A percentile compares a stretch with the other conserved stretches of the same genome.
These are phyloP conservation scores for Entophlyctis luteolus DNA, from an alignment of 192 early-diverging fungal genomes.

Conservation along the genomic window DNA sequence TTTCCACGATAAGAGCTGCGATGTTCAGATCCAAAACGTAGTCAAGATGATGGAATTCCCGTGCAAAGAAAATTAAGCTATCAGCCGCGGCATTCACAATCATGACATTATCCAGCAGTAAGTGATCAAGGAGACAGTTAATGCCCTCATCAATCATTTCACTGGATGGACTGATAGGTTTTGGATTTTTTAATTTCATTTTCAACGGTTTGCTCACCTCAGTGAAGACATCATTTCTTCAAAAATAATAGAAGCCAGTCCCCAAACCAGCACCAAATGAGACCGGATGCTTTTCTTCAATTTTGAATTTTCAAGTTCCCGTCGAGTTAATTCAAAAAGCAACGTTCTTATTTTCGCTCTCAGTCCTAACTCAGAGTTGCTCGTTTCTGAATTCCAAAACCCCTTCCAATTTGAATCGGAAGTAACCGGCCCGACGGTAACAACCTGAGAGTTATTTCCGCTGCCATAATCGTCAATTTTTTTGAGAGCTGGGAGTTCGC, in stretches of 20 bases:
- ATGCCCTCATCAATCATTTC: constrained; percentile 58
- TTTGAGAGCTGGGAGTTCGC: constrained; percentile 1
- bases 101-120: constrained; percentile 57
- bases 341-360: constrained; percentile 40
- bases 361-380: background rate
- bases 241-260: constrained; percentile 28
- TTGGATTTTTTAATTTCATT: no score
- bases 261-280: constrained; percentile 37
- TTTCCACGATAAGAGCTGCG: constrained; percentile 57
- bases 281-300: constrained; percentile 31
- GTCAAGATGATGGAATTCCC: constrained; percentile 48
- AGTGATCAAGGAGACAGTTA: constrained; percentile 59
- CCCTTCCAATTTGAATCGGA: no score
- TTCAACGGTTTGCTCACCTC: constrained; percentile 25
- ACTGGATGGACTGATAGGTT: constrained; percentile 20
- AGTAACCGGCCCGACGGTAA: no score
- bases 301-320: constrained; percentile 21
- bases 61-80: constrained; percentile 58
- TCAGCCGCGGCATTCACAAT: constrained; percentile 64
- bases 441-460: no score
- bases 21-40: constrained; percentile 48
- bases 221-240: constrained; percentile 42
- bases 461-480: no score
- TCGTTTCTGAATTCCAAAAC: no score
- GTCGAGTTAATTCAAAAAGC: constrained; percentile 19